These are phyloP conservation scores for Gyrodon lividus DNA, from an alignment of 768 basidiomycete species.

Conservation along the genomic window DNA sequence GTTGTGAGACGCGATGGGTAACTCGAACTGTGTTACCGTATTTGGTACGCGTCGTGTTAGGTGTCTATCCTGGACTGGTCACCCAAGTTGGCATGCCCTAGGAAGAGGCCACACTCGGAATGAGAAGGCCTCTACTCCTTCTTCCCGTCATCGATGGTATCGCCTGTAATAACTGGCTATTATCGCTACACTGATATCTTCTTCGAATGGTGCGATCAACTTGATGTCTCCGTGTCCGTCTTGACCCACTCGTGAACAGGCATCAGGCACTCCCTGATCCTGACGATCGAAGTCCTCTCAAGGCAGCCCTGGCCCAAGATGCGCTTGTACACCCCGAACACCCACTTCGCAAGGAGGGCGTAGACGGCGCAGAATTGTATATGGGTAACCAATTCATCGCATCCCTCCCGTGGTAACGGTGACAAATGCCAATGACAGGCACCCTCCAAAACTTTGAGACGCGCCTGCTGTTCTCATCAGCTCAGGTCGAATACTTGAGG, in stretches of 20 bases:
- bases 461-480: constrained; percentile 79
- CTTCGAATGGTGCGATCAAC: constrained; percentile 65
- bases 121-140: not conserved
- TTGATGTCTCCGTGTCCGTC: not conserved
- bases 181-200: constrained; percentile 85
- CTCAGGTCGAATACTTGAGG: constrained; percentile 80
- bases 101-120: not conserved
- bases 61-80: no score
- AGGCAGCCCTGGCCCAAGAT: constrained; percentile 71
- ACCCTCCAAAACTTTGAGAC: constrained; percentile 71
- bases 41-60: not conserved
- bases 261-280: constrained; percentile 51
- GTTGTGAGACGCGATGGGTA: not conserved
- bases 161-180: constrained; percentile 61
- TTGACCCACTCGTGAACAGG: constrained; percentile 39
- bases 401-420: not conserved
- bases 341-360: constrained; percentile 63
- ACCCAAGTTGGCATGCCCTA: not conserved
- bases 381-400: constrained; percentile 47
- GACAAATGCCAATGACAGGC: constrained; percentile 36
- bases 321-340: constrained; percentile 68
- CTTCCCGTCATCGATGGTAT: constrained; percentile 26
- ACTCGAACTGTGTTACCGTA: not conserved
- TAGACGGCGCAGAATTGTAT: constrained; percentile 68
- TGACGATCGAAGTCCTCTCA: constrained; percentile 61